Evolutionary conservation across 306 rosid genomes (phyloP).

Genomic region (Hippophae tibetana): DNA sequence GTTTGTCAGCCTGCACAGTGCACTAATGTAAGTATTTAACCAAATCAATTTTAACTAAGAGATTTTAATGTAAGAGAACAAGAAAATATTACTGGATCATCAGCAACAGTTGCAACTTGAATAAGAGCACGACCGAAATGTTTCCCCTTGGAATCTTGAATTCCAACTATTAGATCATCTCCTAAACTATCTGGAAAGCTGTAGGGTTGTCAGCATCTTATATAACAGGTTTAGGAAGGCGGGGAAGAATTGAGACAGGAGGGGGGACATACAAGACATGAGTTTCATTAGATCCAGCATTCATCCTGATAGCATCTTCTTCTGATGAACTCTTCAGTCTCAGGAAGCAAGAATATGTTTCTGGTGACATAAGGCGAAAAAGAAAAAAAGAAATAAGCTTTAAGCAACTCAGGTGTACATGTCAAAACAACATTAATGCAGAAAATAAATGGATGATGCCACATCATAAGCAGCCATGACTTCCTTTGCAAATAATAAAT

Average conservation of each 20-base stretch:
- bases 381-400: neutral
- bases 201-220: neutral
- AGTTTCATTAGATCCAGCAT: conserved; percentile 28
- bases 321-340: conserved; percentile 32
- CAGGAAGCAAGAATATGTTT: conserved; percentile 23
- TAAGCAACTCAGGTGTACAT: neutral
- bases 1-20: conserved; percentile 20
- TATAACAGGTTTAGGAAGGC: neutral
- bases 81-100: conserved; percentile 19
- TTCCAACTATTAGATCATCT: conserved; percentile 24
- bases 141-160: conserved; percentile 26
- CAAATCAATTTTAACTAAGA: neutral
- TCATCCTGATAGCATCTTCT: conserved; percentile 21
- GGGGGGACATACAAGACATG: conserved; percentile 22
- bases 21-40: no score
- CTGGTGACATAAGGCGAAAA: conserved; percentile 12
- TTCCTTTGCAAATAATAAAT: no score
- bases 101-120: conserved; percentile 28
- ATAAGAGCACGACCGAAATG: conserved; percentile 19
- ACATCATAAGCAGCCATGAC: no score
- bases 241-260: neutral
- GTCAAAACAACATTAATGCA: neutral
- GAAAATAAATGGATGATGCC: no score
- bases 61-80: neutral
- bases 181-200: conserved; percentile 26